These are phyloP conservation scores for Dichotomocladium elegans DNA, from an alignment of 371 early-diverging fungal genomes.

Conservation along the genomic window DNA sequence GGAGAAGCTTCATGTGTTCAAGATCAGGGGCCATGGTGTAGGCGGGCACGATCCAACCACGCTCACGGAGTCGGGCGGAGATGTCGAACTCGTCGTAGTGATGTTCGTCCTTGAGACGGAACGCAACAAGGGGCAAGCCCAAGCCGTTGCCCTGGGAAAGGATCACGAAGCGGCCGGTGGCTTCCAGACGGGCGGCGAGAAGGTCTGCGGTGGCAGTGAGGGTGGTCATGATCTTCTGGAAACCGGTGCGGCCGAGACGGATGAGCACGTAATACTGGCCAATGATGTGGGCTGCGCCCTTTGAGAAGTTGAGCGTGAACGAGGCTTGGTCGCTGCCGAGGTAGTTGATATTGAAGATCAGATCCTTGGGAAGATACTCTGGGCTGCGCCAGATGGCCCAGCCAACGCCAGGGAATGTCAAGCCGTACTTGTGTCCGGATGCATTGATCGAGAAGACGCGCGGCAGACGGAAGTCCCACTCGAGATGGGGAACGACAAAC, in stretches of 20 bases:
- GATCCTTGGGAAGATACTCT: conserved; percentile 56
- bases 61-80: conserved; percentile 43
- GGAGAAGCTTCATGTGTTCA: conserved; percentile 43
- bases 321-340: conserved; percentile 56
- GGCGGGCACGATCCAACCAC: conserved; percentile 63
- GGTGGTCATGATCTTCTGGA: conserved; percentile 54
- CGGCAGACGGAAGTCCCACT: conserved; percentile 67
- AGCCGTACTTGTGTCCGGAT: conserved; percentile 77
- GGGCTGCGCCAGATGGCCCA: conserved; percentile 64
- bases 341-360: conserved; percentile 71
- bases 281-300: conserved; percentile 57
- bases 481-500: conserved; percentile 66
- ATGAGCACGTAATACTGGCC: conserved; percentile 71
- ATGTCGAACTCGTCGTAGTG: conserved; percentile 50
- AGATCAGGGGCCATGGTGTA: conserved; percentile 49
- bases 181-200: conserved; percentile 47
- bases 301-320: conserved; percentile 71
- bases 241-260: conserved; percentile 59
- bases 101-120: conserved; percentile 34
- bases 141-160: conserved; percentile 39
- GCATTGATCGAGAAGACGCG: conserved; percentile 69
- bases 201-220: conserved; percentile 45
- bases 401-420: conserved; percentile 67
- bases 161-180: conserved; percentile 57
- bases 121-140: conserved; percentile 69